A percentile compares a stretch with the other conserved stretches of the same genome.
Evolutionary conservation across 352 stramenopile genomes (phyloP).

Genomic region (Phytophthora meadii): DNA sequence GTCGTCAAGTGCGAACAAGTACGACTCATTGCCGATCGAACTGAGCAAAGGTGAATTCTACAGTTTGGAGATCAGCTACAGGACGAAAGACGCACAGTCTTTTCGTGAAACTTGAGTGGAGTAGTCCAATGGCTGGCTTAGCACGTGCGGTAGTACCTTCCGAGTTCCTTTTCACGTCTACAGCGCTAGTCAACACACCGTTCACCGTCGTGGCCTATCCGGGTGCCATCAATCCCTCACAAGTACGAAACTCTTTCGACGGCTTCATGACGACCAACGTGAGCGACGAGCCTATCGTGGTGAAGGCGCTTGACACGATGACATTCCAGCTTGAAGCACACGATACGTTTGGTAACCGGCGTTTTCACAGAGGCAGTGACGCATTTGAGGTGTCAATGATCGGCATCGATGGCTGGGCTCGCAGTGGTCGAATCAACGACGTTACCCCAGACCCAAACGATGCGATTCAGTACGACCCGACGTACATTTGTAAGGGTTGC

Average conservation of each 20-base stretch:
- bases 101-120: slow-evolving; percentile 88
- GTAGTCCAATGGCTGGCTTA: slow-evolving; percentile 42
- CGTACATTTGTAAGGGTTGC: slow-evolving; percentile 63
- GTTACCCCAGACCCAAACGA: slow-evolving; percentile 29
- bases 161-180: slow-evolving; percentile 46
- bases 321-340: slow-evolving; percentile 85
- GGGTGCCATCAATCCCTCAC: slow-evolving; percentile 62
- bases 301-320: slow-evolving; percentile 53
- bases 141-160: slow-evolving; percentile 23
- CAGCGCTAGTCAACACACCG: slow-evolving; percentile 54
- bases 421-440: slow-evolving; percentile 88
- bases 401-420: slow-evolving; percentile 87
- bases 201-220: slow-evolving; percentile 80
- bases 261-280: slow-evolving; percentile 48
- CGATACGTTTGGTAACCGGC: slow-evolving; percentile 83
- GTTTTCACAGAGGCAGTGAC: slow-evolving; percentile 86
- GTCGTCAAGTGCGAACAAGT: slow-evolving; percentile 30
- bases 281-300: slow-evolving; percentile 33
- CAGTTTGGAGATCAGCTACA: slow-evolving; percentile 83
- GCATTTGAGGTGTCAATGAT: slow-evolving; percentile 85
- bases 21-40: slow-evolving; percentile 26
- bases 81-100: slow-evolving; percentile 80
- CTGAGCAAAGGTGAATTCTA: slow-evolving; percentile 72
- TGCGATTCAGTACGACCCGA: slow-evolving; percentile 56
- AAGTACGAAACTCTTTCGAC: slow-evolving; percentile 71